Evolutionary conservation across 352 stramenopile species (phyloP).

Genomic region (Globisporangium ultimum): DNA sequence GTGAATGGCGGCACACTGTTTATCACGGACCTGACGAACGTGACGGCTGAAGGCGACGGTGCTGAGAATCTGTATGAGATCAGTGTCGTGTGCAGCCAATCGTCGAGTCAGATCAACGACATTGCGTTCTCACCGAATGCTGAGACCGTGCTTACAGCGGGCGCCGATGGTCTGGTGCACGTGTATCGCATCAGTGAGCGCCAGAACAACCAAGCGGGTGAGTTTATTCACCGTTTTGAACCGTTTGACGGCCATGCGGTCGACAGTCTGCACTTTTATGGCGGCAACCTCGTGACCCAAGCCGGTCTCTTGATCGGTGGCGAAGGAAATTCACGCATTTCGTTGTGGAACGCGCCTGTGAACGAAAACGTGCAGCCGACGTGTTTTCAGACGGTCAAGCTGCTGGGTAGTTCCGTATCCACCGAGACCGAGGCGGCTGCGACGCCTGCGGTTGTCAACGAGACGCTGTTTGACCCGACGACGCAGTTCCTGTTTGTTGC

Average conservation of each 20-base stretch:
- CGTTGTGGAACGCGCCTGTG: slow-evolving; percentile 55
- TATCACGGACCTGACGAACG: slow-evolving; percentile 51
- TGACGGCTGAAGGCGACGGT: slow-evolving; percentile 31
- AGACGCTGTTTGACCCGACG: slow-evolving; percentile 67
- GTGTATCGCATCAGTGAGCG: slow-evolving; percentile 63
- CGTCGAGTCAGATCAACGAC: slow-evolving; percentile 70
- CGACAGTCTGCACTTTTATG: slow-evolving; percentile 72
- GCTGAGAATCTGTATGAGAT: slow-evolving; percentile 62
- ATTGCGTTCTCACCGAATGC: slow-evolving; percentile 65
- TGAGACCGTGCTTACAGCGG: slow-evolving; percentile 59
- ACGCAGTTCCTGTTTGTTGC: slow-evolving; percentile 81
- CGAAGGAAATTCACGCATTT: slow-evolving; percentile 60
- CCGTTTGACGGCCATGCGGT: slow-evolving; percentile 68
- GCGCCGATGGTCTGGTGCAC: slow-evolving; percentile 76
- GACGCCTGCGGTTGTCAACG: slow-evolving; percentile 30
- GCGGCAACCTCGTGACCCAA: slow-evolving; percentile 36
- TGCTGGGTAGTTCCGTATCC: slow-evolving; percentile 22
- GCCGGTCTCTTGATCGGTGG: slow-evolving; percentile 63
- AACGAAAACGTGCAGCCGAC: slow-evolving; percentile 49
- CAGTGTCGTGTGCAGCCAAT: slow-evolving; percentile 70
- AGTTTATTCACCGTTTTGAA: slow-evolving; percentile 77
- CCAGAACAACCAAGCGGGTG: slow-evolving; percentile 42
- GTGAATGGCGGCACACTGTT: slow-evolving; percentile 64
- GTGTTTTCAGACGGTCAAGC: slow-evolving; percentile 63
- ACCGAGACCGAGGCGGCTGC: slow-evolving; percentile 19